phyloP scores from a whole-genome alignment of 352 stramenopile species.

The Globisporangium rhizosaccharum region DNA sequence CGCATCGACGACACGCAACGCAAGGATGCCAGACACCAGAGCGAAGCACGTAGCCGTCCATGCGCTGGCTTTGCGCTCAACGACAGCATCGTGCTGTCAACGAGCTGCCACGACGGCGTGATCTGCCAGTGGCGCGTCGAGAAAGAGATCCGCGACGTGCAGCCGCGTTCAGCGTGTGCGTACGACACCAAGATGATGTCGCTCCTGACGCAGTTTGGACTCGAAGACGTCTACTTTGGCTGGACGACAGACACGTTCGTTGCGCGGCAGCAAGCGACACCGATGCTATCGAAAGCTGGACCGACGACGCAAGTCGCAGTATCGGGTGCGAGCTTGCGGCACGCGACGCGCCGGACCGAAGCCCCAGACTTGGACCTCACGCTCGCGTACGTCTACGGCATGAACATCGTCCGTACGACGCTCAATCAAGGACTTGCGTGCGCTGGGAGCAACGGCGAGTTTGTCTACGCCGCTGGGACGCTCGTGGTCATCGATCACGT shows the following conservation, averaged over 20 bases:
- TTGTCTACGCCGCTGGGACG: constrained; percentile 42
- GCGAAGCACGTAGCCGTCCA: neutral
- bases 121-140: constrained; percentile 72
- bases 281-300: neutral
- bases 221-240: constrained; percentile 42
- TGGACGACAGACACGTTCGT: constrained; percentile 7
- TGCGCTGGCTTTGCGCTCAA: constrained; percentile 50
- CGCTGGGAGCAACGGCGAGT: constrained; percentile 18
- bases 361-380: constrained; percentile 59
- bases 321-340: constrained; percentile 17
- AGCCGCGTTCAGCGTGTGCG: constrained; percentile 24
- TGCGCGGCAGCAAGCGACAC: neutral
- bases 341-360: constrained; percentile 26
- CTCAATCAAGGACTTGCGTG: constrained; percentile 42
- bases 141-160: constrained; percentile 37
- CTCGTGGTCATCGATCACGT: constrained; percentile 40
- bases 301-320: constrained; percentile 4
- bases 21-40: neutral
- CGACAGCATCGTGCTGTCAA: constrained; percentile 48
- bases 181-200: constrained; percentile 21
- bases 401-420: constrained; percentile 35
- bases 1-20: neutral
- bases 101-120: constrained; percentile 32
- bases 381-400: constrained; percentile 33
- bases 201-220: constrained; percentile 18